Percentiles rank a stretch among this genome's conserved stretches.
Evolutionary conservation across 306 rosid species (phyloP).

Genomic region (Cicer judaicum): DNA sequence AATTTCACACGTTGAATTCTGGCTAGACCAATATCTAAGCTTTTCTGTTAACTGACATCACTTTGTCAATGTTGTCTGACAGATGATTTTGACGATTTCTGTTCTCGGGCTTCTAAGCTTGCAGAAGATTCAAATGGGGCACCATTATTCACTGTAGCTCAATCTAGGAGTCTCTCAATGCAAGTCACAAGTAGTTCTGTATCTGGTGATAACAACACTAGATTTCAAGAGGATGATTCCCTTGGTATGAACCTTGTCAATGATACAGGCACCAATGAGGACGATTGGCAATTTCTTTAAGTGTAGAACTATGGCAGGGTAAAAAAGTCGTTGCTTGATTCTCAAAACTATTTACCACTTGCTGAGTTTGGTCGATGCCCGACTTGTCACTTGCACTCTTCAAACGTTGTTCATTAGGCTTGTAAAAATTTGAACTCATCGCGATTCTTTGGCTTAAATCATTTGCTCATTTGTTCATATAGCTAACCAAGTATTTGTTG

Average conservation of each 20-base stretch:
- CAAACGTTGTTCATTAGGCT: constrained; percentile 37
- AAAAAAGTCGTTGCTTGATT: constrained; percentile 30
- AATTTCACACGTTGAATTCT: constrained; percentile 23
- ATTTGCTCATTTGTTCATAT: constrained; percentile 50
- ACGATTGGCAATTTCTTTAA: constrained; percentile 91
- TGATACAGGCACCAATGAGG: constrained; percentile 62
- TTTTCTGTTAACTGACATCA: constrained; percentile 27
- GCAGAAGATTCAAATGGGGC: constrained; percentile 90
- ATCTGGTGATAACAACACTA: constrained; percentile 45
- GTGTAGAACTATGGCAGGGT: constrained; percentile 5
- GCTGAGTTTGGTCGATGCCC: constrained; percentile 32
- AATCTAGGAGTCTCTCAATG: constrained; percentile 53
- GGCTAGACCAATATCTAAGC: constrained; percentile 28
- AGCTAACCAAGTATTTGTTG: constrained; percentile 49
- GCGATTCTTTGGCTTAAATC: constrained; percentile 53
- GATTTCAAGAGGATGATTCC: constrained; percentile 49
- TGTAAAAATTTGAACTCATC: constrained; percentile 46
- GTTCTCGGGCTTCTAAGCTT: constrained; percentile 75
- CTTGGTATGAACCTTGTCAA: constrained; percentile 40
- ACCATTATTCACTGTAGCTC: constrained; percentile 85
- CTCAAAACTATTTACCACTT: constrained; percentile 36
- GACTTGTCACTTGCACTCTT: constrained; percentile 24
- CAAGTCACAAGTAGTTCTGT: constrained; percentile 51
- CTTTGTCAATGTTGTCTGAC: constrained; percentile 39
- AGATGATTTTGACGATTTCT: constrained; percentile 89